Evolutionary conservation across 208 protist genomes (phyloP).

Genomic region (Crithidia brevicula): DNA sequence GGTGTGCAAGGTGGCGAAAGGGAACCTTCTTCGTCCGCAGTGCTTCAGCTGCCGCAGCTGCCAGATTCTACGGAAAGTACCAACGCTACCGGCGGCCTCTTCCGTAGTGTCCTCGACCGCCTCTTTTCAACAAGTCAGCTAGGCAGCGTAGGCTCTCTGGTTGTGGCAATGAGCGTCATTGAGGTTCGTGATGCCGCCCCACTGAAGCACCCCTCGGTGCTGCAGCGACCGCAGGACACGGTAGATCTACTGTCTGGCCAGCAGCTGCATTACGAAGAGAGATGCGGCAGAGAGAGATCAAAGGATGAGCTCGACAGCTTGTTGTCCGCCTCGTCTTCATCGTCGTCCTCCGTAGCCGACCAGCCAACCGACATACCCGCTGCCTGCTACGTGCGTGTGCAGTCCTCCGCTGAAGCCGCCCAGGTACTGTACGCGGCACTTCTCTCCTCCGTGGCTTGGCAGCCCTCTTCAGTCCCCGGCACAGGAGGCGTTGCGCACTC

Average conservation of each 20-base stretch:
- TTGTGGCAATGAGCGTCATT: constrained; percentile 32
- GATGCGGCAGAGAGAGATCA: neutral
- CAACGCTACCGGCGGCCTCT: constrained; percentile 10
- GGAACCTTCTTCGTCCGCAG: neutral
- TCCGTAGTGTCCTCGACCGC: constrained; percentile 23
- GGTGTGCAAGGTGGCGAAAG: neutral
- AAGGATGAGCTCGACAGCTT: neutral
- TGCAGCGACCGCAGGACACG: constrained; percentile 28
- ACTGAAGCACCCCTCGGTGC: constrained; percentile 31
- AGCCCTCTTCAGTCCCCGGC: neutral
- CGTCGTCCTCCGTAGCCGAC: neutral
- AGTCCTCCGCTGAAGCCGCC: constrained; percentile 18
- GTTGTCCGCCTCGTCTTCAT: neutral
- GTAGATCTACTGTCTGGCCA: constrained; percentile 37
- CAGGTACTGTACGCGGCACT: constrained; percentile 30
- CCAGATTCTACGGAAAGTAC: neutral
- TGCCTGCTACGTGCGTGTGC: constrained; percentile 34
- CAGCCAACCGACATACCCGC: constrained; percentile 36
- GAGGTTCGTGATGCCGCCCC: constrained; percentile 35
- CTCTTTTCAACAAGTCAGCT: constrained; percentile 10
- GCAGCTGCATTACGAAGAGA: constrained; percentile 7
- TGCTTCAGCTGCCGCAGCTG: neutral
- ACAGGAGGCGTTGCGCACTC: neutral
- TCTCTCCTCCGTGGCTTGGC: constrained; percentile 28
- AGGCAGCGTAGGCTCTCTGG: neutral